Evolutionary conservation across 441 rosid species (phyloP).

Genomic region (Croton setiger): DNA sequence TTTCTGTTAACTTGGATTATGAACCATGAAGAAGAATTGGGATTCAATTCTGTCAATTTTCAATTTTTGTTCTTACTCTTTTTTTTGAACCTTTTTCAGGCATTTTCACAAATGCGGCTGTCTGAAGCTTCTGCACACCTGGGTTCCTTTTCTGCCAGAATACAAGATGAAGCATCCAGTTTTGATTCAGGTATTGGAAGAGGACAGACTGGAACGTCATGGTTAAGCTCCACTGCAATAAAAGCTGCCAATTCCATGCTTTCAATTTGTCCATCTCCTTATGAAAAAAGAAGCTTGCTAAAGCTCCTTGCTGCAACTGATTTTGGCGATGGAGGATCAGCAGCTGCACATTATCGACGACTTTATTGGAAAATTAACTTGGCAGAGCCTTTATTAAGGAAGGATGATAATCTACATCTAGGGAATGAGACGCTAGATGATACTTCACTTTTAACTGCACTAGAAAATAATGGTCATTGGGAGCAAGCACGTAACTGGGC

Average conservation of each 20-base stretch:
- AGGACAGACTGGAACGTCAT: slow-evolving; percentile 60
- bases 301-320: slow-evolving; percentile 92
- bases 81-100: slow-evolving; percentile 38
- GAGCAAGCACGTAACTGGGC: slow-evolving; percentile 99
- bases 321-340: slow-evolving; percentile 92
- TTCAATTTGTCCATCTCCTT: slow-evolving; percentile 93
- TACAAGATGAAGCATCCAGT: slow-evolving; percentile 69
- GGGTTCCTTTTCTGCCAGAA: slow-evolving; percentile 89
- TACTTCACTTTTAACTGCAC: slow-evolving; percentile 78
- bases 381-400: slow-evolving; percentile 86
- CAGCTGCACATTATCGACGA: slow-evolving; percentile 70
- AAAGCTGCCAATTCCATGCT: slow-evolving; percentile 94
- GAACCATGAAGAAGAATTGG: neutral
- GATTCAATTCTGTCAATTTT: neutral
- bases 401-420: slow-evolving; percentile 64
- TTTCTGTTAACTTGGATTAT: neutral
- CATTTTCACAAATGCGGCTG: slow-evolving; percentile 97
- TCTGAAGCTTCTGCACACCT: slow-evolving; percentile 98
- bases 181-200: slow-evolving; percentile 53
- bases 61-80: neutral
- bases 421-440: slow-evolving; percentile 91
- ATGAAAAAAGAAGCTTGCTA: slow-evolving; percentile 92
- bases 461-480: slow-evolving; percentile 89
- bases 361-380: slow-evolving; percentile 94
- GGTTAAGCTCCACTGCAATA: slow-evolving; percentile 89